These are phyloP conservation scores for Globisporangium sylvaticum DNA, from an alignment of 352 stramenopile genomes.

Conservation along the genomic window DNA sequence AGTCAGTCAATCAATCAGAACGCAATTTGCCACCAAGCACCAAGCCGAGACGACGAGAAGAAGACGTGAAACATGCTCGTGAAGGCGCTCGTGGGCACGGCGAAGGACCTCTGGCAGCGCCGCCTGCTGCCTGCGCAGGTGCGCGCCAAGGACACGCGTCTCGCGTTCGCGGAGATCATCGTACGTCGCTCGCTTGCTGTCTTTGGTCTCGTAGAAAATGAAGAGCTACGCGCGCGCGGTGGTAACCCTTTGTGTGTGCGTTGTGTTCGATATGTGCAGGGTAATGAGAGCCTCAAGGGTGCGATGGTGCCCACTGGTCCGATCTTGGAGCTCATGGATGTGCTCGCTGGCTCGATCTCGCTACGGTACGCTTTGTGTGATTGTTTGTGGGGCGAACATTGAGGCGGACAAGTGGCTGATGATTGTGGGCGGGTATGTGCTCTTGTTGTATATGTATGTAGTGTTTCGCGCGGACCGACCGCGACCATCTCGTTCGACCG, in stretches of 20 bases:
- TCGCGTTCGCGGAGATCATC: conserved; percentile 57
- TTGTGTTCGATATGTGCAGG: conserved; percentile 18
- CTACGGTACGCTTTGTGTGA: conserved; percentile 16
- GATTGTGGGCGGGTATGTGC: neutral
- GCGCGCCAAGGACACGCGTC: conserved; percentile 43
- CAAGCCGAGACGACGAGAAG: neutral
- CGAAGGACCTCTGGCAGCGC: conserved; percentile 40
- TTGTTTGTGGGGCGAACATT: neutral
- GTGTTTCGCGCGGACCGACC: conserved; percentile 27
- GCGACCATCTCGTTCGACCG: conserved; percentile 60
- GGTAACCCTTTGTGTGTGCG: neutral
- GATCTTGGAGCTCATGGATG: conserved; percentile 54
- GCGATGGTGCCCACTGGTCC: conserved; percentile 41
- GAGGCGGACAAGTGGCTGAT: neutral
- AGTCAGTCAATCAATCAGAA: neutral
- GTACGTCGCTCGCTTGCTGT: conserved; percentile 19
- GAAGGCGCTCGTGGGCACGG: conserved; percentile 40
- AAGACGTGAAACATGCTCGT: conserved; percentile 21
- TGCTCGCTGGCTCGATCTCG: conserved; percentile 41
- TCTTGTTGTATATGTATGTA: neutral
- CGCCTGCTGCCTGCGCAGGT: conserved; percentile 39
- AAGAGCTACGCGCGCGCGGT: neutral
- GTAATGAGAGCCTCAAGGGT: conserved; percentile 45
- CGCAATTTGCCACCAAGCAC: neutral
- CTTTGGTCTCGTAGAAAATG: neutral